Percentiles rank a stretch among this genome's conserved stretches.
These are phyloP conservation scores for Lasiodiplodia sp. DNA, from an alignment of 2,329 filamentous ascomycete species.

Conservation along the genomic window DNA sequence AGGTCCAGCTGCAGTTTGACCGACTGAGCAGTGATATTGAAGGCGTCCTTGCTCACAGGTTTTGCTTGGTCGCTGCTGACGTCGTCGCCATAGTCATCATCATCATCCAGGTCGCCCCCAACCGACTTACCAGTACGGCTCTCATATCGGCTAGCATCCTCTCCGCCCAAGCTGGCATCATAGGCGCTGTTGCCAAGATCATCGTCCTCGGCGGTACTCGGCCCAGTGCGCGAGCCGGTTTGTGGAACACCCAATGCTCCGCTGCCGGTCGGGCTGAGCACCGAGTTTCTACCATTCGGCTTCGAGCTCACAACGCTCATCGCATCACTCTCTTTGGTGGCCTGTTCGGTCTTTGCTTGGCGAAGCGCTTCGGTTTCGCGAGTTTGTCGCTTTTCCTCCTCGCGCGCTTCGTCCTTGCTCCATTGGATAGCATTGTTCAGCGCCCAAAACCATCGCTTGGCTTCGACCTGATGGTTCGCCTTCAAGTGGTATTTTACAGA, in stretches of 20 bases:
- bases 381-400: constrained; percentile 80
- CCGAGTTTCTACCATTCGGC: constrained; percentile 34
- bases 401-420: constrained; percentile 94
- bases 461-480: constrained; percentile 97
- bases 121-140: constrained; percentile 60
- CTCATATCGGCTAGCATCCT: constrained; percentile 57
- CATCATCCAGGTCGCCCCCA: constrained; percentile 66
- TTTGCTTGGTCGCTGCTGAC: constrained; percentile 77
- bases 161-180: constrained; percentile 64
- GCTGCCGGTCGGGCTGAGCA: constrained; percentile 15
- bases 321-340: constrained; percentile 53
- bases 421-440: constrained; percentile 98
- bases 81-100: constrained; percentile 79
- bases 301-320: constrained; percentile 47
- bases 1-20: constrained; percentile 92
- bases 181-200: constrained; percentile 61
- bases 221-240: constrained; percentile 46
- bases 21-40: constrained; percentile 96
- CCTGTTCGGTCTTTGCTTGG: constrained; percentile 80
- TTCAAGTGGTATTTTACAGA: constrained; percentile 98
- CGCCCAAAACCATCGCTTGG: constrained; percentile 99
- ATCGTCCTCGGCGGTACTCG: constrained; percentile 62
- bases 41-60: constrained; percentile 81
- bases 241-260: constrained; percentile 18
- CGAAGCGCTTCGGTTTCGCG: constrained; percentile 77